Percentiles rank a stretch among this genome's conserved stretches.
phyloP scores from a whole-genome alignment of 495 filamentous ascomycete genomes.

The Filosporella fistucella region DNA sequence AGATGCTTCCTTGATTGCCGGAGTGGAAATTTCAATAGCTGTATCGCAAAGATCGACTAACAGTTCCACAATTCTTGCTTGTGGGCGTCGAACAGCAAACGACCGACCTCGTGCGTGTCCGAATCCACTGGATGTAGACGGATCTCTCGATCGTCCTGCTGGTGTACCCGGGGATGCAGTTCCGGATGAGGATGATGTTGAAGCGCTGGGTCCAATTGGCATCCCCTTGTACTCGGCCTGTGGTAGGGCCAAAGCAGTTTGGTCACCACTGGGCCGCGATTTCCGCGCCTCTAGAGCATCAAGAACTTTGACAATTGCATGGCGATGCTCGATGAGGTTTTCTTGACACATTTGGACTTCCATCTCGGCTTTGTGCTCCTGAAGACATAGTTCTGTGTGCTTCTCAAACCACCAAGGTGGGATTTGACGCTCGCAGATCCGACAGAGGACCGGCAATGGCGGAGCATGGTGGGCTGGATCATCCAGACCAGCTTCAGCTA shows the following conservation, averaged over 20 bases:
- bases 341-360: slow-evolving; percentile 95
- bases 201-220: slow-evolving; percentile 74
- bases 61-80: slow-evolving; percentile 89
- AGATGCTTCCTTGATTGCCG: slow-evolving; percentile 78
- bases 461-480: slow-evolving; percentile 82
- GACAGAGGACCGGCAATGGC: slow-evolving; percentile 84
- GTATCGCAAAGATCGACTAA: slow-evolving; percentile 95
- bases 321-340: slow-evolving; percentile 86
- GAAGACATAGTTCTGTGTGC: slow-evolving; percentile 91
- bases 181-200: slow-evolving; percentile 58
- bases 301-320: slow-evolving; percentile 91
- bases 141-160: slow-evolving; percentile 72
- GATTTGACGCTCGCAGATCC: slow-evolving; percentile 96
- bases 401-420: slow-evolving; percentile 99
- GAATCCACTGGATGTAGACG: slow-evolving; percentile 68
- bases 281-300: slow-evolving; percentile 85
- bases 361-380: slow-evolving; percentile 95
- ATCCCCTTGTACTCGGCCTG: slow-evolving; percentile 88
- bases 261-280: slow-evolving; percentile 59
- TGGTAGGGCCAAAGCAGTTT: slow-evolving; percentile 37
- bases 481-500: slow-evolving; percentile 80
- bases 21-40: slow-evolving; percentile 88
- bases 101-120: slow-evolving; percentile 68
- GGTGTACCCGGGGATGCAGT: slow-evolving; percentile 64
- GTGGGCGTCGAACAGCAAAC: slow-evolving; percentile 84